phyloP scores from a whole-genome alignment of 2,329 filamentous ascomycete genomes.

The Clonostachys rhizophaga region DNA sequence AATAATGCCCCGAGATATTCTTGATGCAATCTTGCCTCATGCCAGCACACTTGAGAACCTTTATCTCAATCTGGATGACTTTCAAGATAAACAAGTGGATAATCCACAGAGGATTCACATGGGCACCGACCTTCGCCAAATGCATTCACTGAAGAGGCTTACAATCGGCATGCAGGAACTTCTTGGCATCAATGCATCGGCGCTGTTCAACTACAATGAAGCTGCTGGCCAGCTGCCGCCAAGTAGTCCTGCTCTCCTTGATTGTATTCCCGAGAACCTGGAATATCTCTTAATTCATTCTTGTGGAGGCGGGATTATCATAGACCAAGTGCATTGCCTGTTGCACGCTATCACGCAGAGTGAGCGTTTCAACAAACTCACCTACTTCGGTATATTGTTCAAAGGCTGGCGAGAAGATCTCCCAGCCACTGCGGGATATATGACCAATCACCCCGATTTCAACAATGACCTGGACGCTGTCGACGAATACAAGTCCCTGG shows the following conservation, averaged over 20 bases:
- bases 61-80: slow-evolving; percentile 3
- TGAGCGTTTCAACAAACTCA: no score
- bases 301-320: no score
- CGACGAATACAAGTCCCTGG: no score
- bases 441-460: no score
- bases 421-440: no score
- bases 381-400: no score
- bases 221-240: neutral
- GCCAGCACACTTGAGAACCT: slow-evolving; percentile 4
- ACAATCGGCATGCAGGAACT: neutral
- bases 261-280: slow-evolving; percentile 4
- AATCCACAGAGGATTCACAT: neutral
- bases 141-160: neutral
- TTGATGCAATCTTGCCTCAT: slow-evolving; percentile 3
- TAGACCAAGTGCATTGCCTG: no score
- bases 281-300: slow-evolving; percentile 3
- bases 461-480: no score
- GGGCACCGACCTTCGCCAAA: neutral
- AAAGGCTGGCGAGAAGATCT: no score
- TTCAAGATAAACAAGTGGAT: neutral
- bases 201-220: neutral
- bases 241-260: neutral
- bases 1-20: slow-evolving; percentile 1
- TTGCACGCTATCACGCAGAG: no score
- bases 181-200: neutral